Percentiles rank a stretch among this genome's conserved stretches.
Conservation (phyloP, 2,329 filamentous ascomycete genomes). For the Alternaria longipes region DNA sequence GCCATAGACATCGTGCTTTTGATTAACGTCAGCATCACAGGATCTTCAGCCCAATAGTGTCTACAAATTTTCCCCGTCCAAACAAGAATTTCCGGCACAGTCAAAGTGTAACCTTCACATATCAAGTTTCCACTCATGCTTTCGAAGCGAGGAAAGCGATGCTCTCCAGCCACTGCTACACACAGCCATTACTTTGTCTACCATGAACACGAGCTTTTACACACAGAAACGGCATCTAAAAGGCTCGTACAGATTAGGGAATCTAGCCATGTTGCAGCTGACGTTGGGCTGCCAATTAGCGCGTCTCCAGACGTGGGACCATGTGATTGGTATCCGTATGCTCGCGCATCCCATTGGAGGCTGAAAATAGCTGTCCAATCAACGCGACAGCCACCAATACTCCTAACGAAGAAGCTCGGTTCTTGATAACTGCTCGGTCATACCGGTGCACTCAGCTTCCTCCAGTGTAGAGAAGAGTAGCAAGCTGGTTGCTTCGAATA, state of each 20-base stretch:
- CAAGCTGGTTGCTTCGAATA: not conserved
- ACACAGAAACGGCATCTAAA: not conserved
- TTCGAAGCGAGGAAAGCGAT: not conserved
- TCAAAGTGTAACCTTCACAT: not conserved
- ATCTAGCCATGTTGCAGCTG: not conserved
- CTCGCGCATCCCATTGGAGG: conserved; percentile 17
- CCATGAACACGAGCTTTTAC: not conserved
- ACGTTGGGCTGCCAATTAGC: not conserved
- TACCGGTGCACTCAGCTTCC: not conserved
- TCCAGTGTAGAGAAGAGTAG: not conserved
- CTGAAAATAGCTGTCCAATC: conserved; percentile 30
- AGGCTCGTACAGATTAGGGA: not conserved
- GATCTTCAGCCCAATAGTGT: not conserved
- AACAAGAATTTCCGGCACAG: not conserved
- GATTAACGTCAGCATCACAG: not conserved
- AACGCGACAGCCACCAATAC: conserved; percentile 14
- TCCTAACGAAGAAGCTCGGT: conserved; percentile 17
- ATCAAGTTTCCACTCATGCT: not conserved
- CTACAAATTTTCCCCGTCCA: not conserved
- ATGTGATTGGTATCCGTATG: conserved; percentile 19
- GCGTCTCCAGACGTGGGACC: not conserved
- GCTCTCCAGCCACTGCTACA: not conserved
- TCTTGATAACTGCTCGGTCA: not conserved
- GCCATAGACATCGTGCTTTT: conserved; percentile 11
- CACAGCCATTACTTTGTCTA: not conserved